Evolutionary conservation across 1,284 basidiomycete genomes (phyloP).

Genomic region (Leccinum pseudoinsigne): DNA sequence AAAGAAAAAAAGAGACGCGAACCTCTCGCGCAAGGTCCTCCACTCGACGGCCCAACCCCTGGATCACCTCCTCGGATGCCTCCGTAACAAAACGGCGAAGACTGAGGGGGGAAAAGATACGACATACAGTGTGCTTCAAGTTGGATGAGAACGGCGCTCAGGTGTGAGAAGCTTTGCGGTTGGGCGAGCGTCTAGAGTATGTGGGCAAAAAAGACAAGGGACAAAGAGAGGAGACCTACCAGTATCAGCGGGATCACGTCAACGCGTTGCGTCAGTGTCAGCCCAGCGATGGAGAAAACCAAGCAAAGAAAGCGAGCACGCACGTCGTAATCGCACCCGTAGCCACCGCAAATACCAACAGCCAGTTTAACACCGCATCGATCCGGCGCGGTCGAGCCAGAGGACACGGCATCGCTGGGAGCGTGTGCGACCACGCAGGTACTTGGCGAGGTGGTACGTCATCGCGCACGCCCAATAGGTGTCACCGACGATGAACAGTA

Average conservation of each 20-base stretch:
- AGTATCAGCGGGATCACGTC: constrained; percentile 25
- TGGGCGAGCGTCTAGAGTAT: constrained; percentile 19
- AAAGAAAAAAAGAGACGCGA: too few species aligned
- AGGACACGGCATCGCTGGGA: constrained; percentile 4
- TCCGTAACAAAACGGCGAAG: background rate
- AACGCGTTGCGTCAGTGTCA: constrained; percentile 4
- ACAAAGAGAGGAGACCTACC: background rate
- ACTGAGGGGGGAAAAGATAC: too few species aligned
- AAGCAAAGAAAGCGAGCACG: constrained; percentile 4
- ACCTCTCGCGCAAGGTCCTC: too few species aligned
- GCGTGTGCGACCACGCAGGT: constrained; percentile 1
- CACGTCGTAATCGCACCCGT: constrained; percentile 29
- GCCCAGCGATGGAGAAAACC: too few species aligned
- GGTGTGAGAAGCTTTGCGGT: constrained; percentile 22
- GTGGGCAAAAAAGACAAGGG: background rate
- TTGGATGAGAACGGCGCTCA: constrained; percentile 24
- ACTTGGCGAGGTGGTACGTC: constrained; percentile 25
- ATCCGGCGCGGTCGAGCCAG: constrained; percentile 16
- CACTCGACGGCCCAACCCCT: too few species aligned
- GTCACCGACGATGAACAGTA: constrained; percentile 28
- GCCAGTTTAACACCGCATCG: constrained; percentile 23
- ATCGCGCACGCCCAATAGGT: constrained; percentile 22
- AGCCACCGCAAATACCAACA: constrained; percentile 29
- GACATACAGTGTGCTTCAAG: constrained; percentile 28
- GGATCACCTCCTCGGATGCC: too few species aligned